Conservation (phyloP, 306 rosid species). For the Lablab purpureus region DNA sequence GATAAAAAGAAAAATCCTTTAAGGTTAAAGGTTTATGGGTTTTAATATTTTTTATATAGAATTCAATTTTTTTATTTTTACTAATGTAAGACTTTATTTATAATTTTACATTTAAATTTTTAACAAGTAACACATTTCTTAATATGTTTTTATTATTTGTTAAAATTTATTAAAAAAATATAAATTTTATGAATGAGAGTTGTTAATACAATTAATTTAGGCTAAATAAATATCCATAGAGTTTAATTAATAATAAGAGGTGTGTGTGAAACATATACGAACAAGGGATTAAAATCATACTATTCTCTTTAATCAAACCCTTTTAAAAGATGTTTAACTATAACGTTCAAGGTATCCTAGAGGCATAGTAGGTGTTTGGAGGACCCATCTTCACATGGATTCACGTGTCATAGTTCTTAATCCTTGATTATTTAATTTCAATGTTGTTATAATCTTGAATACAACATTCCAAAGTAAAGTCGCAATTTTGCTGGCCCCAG, state of each 20-base stretch:
- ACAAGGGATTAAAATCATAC: not conserved
- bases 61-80: too few relatives aligned
- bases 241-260: not conserved
- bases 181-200: not conserved
- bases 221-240: not conserved
- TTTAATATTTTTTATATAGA: too few relatives aligned
- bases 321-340: slow-evolving; percentile 49
- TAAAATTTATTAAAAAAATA: too few relatives aligned
- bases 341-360: slow-evolving; percentile 51
- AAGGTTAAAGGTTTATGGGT: too few relatives aligned
- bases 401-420: slow-evolving; percentile 67
- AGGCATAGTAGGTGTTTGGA: slow-evolving; percentile 44
- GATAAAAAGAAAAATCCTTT: too few relatives aligned
- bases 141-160: not conserved
- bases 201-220: not conserved
- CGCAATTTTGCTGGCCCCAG: slow-evolving; percentile 48
- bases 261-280: not conserved
- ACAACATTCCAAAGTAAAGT: slow-evolving; percentile 56
- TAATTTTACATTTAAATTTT: too few relatives aligned
- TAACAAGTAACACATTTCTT: not conserved
- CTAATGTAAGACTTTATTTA: too few relatives aligned
- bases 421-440: slow-evolving; percentile 49
- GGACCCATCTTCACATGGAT: slow-evolving; percentile 87
- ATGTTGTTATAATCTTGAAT: slow-evolving; percentile 53
- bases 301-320: slow-evolving; percentile 16